Percentiles rank a stretch among this genome's conserved stretches.
phyloP scores from a whole-genome alignment of 768 basidiomycete genomes.

The Mrakia gelida region DNA sequence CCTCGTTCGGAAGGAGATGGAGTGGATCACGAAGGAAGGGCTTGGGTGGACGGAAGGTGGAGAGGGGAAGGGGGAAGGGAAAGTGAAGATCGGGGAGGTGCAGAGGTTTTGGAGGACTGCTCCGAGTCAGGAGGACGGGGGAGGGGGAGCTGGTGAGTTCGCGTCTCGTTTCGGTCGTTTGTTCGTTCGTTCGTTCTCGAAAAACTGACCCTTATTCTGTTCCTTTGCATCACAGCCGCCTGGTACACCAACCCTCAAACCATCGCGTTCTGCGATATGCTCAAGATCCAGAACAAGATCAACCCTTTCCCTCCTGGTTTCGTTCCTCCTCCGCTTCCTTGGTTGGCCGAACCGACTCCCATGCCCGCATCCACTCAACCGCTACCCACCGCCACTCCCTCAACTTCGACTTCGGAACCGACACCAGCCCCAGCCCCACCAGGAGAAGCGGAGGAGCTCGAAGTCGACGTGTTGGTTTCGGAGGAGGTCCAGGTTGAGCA shows the following conservation, averaged over 20 bases:
- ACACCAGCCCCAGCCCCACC: not conserved
- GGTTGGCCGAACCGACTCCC: not conserved
- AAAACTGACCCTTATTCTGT: not conserved
- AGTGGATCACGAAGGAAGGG: constrained; percentile 56
- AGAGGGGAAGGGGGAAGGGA: constrained; percentile 40
- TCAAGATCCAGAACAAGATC: constrained; percentile 72
- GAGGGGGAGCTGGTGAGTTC: constrained; percentile 49
- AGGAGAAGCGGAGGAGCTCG: not conserved
- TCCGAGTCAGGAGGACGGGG: constrained; percentile 46
- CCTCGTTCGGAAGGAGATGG: constrained; percentile 57
- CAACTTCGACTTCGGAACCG: not conserved
- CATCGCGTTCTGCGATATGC: constrained; percentile 71
- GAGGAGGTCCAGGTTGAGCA: not conserved
- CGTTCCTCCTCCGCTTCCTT: constrained; percentile 9
- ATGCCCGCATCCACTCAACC: not conserved
- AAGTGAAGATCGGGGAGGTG: constrained; percentile 50
- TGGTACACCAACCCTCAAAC: constrained; percentile 88
- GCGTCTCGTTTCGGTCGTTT: constrained; percentile 45
- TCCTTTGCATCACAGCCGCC: constrained; percentile 52
- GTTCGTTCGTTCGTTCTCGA: not conserved
- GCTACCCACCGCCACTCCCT: not conserved
- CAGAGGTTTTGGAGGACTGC: constrained; percentile 66
- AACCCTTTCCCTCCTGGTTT: constrained; percentile 46
- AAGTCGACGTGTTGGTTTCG: not conserved
- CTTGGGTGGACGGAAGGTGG: constrained; percentile 32